phyloP scores from a whole-genome alignment of 2,329 filamentous ascomycete genomes.

The Pseudogymnoascus sp. region DNA sequence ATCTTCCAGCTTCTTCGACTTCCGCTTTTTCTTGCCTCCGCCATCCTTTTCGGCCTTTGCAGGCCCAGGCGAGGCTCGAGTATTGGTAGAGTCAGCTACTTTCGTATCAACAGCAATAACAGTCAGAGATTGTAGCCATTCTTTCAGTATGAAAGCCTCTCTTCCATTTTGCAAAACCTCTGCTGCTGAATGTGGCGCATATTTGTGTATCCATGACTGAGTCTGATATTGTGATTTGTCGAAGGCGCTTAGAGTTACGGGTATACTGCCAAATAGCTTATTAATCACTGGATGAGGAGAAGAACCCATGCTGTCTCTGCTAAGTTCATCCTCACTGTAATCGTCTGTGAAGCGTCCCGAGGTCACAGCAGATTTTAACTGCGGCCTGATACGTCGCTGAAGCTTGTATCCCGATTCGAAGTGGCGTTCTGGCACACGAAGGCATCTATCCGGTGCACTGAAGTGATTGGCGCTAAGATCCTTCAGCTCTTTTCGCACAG shows the following conservation, averaged over 20 bases:
- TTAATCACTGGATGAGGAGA: conserved; percentile 48
- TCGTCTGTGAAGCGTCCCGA: conserved; percentile 14
- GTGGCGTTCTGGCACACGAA: conserved; percentile 46
- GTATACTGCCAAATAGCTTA: conserved; percentile 51
- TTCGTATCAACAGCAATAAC: conserved; percentile 68
- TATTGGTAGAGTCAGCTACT: conserved; percentile 20
- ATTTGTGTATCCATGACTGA: conserved; percentile 72
- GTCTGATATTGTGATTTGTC: conserved; percentile 70
- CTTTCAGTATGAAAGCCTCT: conserved; percentile 61
- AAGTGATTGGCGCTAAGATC: conserved; percentile 24
- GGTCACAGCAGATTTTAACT: conserved; percentile 31
- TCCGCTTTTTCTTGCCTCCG: conserved; percentile 55
- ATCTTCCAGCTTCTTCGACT: conserved; percentile 59
- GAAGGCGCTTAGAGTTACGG: conserved; percentile 62
- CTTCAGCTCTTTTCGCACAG: conserved; percentile 9
- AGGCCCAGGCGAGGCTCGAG: conserved; percentile 12
- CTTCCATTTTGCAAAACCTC: conserved; percentile 68
- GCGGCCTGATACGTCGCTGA: conserved; percentile 38
- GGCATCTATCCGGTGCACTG: conserved; percentile 37
- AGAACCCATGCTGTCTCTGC: conserved; percentile 15
- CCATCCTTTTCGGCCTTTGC: conserved; percentile 27
- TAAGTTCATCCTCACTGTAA: conserved; percentile 32
- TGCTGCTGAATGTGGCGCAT: conserved; percentile 59
- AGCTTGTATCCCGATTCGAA: conserved; percentile 50
- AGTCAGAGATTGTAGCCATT: conserved; percentile 72